Evolutionary conservation across 306 rosid species (phyloP), one percentile per base, ranked within the genome.

Genomic region (Ormosia emarginata): DNA sequence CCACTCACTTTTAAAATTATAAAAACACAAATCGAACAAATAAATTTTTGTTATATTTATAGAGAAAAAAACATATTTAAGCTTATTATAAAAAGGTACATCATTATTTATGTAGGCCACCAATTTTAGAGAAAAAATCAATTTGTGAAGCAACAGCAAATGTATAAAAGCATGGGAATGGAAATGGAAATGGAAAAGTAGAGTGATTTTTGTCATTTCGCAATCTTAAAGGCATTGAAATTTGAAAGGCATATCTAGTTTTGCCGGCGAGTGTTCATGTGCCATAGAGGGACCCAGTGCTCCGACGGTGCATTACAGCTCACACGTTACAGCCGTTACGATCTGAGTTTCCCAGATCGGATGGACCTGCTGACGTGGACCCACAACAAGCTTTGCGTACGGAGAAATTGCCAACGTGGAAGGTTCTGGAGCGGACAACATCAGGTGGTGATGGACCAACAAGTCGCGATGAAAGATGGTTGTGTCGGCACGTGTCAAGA

Each of bases 221-320:
- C 64, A 77, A 62, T 71, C 77, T 3, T 11, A 14, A 49, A 3
- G 62, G 18, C 40, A 34, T 39, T 53, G 44, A 40, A 61, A 72
- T 17, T 39, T 53, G 44, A 40, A 61, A 72, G 87, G 87, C 82
- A 57, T 81, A 61, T 71, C 14, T 77, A 34, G 71, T 59, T 75
- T 86, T 64, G 89, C 66, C 87, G 90, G 86, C 87, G 63, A 8
- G 49, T 2, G 18, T 58, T 83, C 84, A 82, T 82, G 84, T 77
- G 89, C 41, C 3, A 11, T 0, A 15, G n/a, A 57, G 85, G 85
- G 89, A 44, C 85, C 87, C 65, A 2, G n/a, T 9, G 47, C 1
- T 67, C 39, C 79, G 81, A 74, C 84, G 82, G 82, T 75, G 87
- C 88, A 82, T 81, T 63, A 68, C 77, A 67, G 78, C 61, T 81